Conservation (phyloP, 2,329 filamentous ascomycete genomes). For the Talaromyces piceae region DNA sequence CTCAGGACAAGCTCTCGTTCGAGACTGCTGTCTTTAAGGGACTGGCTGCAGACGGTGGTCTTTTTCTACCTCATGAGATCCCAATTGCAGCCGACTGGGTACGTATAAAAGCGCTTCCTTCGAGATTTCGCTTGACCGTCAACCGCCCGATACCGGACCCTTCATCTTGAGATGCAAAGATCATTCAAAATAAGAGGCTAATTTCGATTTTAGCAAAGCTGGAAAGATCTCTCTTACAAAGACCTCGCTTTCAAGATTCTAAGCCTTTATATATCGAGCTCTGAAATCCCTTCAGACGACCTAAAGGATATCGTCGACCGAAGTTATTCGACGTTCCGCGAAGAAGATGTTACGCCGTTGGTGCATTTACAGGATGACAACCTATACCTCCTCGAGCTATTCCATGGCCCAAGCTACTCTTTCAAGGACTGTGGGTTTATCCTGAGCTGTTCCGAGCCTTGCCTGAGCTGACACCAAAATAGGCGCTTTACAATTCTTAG, state of each 20-base stretch:
- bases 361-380: conserved; percentile 66
- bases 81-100: conserved; percentile 57
- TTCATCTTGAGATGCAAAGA: not conserved
- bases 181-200: not conserved
- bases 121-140: not conserved
- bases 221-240: conserved; percentile 70
- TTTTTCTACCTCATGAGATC: conserved; percentile 81
- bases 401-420: conserved; percentile 90
- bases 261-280: conserved; percentile 74
- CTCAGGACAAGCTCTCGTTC: conserved; percentile 56
- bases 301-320: conserved; percentile 74
- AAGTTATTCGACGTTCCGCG: conserved; percentile 85
- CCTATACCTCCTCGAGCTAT: conserved; percentile 83
- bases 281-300: conserved; percentile 73
- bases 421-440: conserved; percentile 79
- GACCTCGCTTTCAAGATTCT: conserved; percentile 80
- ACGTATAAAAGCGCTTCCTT: not conserved
- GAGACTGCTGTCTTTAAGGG: conserved; percentile 88
- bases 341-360: conserved; percentile 68
- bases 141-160: not conserved
- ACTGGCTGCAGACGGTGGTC: conserved; percentile 74
- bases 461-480: not conserved
- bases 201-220: conserved; percentile 41
- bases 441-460: not conserved
- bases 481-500: conserved; percentile 67